Percentiles rank a stretch among this genome's conserved stretches.
phyloP scores from a whole-genome alignment of 2,329 filamentous ascomycete species.

The Aspergillus fructus region DNA sequence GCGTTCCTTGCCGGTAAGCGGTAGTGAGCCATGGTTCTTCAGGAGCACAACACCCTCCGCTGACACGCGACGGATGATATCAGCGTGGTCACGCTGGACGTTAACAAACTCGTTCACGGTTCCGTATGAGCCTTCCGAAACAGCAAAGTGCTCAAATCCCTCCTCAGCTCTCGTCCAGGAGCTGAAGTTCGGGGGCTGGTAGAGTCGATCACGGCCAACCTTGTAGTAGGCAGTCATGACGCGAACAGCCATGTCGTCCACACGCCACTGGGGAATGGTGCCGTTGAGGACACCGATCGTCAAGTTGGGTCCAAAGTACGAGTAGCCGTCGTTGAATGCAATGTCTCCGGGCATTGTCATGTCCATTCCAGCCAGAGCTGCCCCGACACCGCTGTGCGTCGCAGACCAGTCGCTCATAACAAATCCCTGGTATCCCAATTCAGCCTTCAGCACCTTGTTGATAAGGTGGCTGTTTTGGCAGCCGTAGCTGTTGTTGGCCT shows the following conservation, averaged over 20 bases:
- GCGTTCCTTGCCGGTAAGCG: slow-evolving; percentile 71
- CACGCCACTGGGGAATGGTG: slow-evolving; percentile 78
- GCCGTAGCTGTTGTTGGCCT: slow-evolving; percentile 66
- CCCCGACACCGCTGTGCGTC: slow-evolving; percentile 68
- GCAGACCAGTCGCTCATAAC: slow-evolving; percentile 73
- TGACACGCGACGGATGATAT: slow-evolving; percentile 72
- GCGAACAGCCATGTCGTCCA: slow-evolving; percentile 90
- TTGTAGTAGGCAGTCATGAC: slow-evolving; percentile 68
- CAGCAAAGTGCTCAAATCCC: slow-evolving; percentile 66
- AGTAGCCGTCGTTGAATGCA: slow-evolving; percentile 67
- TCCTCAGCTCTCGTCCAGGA: slow-evolving; percentile 81
- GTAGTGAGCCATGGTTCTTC: slow-evolving; percentile 77
- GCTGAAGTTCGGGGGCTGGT: slow-evolving; percentile 73
- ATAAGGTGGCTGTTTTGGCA: slow-evolving; percentile 64
- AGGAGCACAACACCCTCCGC: slow-evolving; percentile 82
- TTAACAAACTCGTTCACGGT: slow-evolving; percentile 80
- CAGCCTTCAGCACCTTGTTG: slow-evolving; percentile 64
- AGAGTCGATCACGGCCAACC: slow-evolving; percentile 55
- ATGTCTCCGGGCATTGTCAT: slow-evolving; percentile 87
- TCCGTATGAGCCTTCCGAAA: slow-evolving; percentile 57
- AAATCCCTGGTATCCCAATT: slow-evolving; percentile 75
- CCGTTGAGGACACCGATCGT: slow-evolving; percentile 87
- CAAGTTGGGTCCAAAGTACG: slow-evolving; percentile 83
- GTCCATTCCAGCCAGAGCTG: slow-evolving; percentile 69
- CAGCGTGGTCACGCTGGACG: slow-evolving; percentile 72